phyloP scores from a whole-genome alignment of 257 asterid genomes.

The Solanum tacnaense region DNA sequence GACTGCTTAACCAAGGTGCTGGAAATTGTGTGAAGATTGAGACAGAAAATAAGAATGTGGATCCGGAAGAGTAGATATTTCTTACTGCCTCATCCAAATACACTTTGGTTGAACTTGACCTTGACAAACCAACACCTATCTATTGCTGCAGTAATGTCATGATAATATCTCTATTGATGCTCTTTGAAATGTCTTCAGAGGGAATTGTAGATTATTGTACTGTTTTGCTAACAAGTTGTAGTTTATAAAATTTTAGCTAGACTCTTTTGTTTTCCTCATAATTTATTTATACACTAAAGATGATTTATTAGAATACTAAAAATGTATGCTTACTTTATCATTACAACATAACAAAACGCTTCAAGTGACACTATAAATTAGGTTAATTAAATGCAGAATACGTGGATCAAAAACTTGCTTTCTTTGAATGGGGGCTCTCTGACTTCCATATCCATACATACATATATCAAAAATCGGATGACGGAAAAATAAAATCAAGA shows the following conservation, averaged over 20 bases:
- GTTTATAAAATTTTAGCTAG: not conserved
- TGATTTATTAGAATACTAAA: not conserved
- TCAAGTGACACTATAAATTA: not conserved
- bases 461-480: not conserved
- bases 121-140: not conserved
- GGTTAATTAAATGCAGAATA: not conserved
- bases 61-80: not conserved
- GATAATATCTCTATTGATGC: not conserved
- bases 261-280: not conserved
- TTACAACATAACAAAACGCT: not conserved
- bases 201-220: not conserved
- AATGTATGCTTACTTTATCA: not conserved
- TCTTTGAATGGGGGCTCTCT: not conserved
- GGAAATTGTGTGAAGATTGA: not conserved
- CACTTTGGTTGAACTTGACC: not conserved
- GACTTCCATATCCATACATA: not conserved
- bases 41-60: not conserved
- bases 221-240: not conserved
- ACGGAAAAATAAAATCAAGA: too few relatives aligned
- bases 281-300: not conserved
- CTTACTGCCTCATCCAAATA: not conserved
- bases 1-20: not conserved
- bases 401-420: not conserved
- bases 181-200: not conserved
- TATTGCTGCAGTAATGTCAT: not conserved